phyloP scores from a whole-genome alignment of 768 basidiomycete species.

The Lactarius akahatsu region DNA sequence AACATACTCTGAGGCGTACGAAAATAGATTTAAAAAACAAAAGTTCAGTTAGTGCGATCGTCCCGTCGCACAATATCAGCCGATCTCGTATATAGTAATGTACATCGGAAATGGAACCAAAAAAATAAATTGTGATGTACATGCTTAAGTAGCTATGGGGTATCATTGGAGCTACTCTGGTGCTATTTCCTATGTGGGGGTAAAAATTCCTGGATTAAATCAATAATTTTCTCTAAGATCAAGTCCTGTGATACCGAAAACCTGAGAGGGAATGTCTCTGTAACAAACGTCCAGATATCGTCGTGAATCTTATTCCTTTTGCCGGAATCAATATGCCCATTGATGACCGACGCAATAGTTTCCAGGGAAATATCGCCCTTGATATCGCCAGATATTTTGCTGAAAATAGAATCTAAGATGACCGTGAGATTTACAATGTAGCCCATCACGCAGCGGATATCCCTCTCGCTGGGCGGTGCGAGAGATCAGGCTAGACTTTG shows the following conservation, averaged over 20 bases:
- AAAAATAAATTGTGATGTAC: too few species aligned
- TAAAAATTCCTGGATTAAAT: background rate
- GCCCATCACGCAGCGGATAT: constrained; percentile 12
- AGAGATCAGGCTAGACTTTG: background rate
- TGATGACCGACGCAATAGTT: background rate
- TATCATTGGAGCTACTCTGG: too few species aligned
- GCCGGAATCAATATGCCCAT: background rate
- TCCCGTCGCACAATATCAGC: too few species aligned
- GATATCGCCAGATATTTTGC: background rate
- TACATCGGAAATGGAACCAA: too few species aligned
- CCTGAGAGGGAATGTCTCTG: background rate
- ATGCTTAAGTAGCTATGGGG: too few species aligned
- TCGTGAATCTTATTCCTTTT: background rate
- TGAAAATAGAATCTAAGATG: background rate
- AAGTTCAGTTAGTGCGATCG: too few species aligned
- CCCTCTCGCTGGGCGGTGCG: background rate
- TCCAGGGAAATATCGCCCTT: too few species aligned
- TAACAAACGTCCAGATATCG: constrained; percentile 2
- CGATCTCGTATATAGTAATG: too few species aligned
- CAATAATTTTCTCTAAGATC: background rate
- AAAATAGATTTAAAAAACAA: too few species aligned
- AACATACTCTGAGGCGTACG: too few species aligned
- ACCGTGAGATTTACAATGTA: constrained; percentile 18
- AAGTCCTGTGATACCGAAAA: background rate
- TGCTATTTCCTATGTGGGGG: background rate